Conservation (phyloP, 129 eudicot genomes). For the Centella asiatica region DNA sequence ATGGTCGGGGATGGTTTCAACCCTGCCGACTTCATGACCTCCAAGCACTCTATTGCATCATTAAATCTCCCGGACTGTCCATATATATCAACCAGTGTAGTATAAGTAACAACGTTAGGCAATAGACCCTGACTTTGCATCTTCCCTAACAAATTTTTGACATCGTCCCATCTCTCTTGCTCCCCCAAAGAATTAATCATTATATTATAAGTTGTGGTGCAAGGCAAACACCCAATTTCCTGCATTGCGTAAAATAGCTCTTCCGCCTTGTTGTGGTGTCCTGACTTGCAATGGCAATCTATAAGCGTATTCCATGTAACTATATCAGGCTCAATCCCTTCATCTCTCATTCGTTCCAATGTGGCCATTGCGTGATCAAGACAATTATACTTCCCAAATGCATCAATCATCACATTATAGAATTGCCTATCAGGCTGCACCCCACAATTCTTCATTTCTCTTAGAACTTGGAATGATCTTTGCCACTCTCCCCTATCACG, state of each 20-base stretch:
- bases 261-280: slow-evolving; percentile 63
- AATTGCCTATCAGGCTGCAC: slow-evolving; percentile 75
- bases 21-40: slow-evolving; percentile 84
- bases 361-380: slow-evolving; percentile 75
- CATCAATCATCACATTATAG: slow-evolving; percentile 89
- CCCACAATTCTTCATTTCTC: slow-evolving; percentile 83
- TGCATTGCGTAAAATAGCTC: slow-evolving; percentile 72
- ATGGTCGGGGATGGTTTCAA: slow-evolving; percentile 79
- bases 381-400: slow-evolving; percentile 89
- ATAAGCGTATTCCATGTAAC: slow-evolving; percentile 93
- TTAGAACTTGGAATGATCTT: slow-evolving; percentile 81
- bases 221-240: slow-evolving; percentile 68
- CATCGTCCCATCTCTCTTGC: slow-evolving; percentile 87
- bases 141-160: slow-evolving; percentile 60
- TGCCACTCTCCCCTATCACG: slow-evolving; percentile 98
- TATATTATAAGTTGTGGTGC: slow-evolving; percentile 76
- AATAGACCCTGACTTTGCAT: slow-evolving; percentile 75
- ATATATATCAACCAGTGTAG: slow-evolving; percentile 75
- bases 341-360: slow-evolving; percentile 69
- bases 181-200: slow-evolving; percentile 81
- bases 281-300: slow-evolving; percentile 77
- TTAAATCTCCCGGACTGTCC: slow-evolving; percentile 79
- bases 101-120: slow-evolving; percentile 81
- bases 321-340: slow-evolving; percentile 79
- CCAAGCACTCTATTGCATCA: slow-evolving; percentile 87